phyloP scores from a whole-genome alignment of 768 basidiomycete species.

The Astraeus odoratus region DNA sequence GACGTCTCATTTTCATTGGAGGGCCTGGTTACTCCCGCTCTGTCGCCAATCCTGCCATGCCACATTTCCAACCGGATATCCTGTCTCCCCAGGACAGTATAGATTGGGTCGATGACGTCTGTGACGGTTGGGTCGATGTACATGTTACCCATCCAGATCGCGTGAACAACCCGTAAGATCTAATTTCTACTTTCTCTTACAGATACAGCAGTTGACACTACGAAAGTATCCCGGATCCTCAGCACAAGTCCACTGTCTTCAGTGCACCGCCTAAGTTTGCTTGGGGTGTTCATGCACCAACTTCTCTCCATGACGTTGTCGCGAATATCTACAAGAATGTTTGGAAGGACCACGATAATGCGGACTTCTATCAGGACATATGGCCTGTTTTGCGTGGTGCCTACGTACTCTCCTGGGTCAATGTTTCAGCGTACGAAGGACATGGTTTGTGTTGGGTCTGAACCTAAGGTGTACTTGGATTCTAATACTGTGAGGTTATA shows the following conservation, averaged over 20 bases:
- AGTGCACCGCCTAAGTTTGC: constrained; percentile 27
- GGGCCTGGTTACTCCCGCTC: constrained; percentile 20
- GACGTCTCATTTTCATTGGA: constrained; percentile 26
- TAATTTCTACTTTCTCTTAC: neutral
- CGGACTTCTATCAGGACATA: constrained; percentile 25
- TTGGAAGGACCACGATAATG: constrained; percentile 7
- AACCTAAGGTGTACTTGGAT: neutral
- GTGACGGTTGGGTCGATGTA: constrained; percentile 27
- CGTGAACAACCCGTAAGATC: neutral
- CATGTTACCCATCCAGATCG: constrained; percentile 8
- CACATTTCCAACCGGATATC: constrained; percentile 18
- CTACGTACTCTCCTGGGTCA: constrained; percentile 25
- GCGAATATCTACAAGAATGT: constrained; percentile 22
- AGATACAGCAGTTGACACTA: neutral
- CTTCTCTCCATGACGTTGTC: constrained; percentile 26
- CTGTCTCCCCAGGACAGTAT: constrained; percentile 24
- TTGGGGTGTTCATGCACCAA: constrained; percentile 22
- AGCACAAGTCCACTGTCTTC: constrained; percentile 18
- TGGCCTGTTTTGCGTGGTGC: constrained; percentile 22
- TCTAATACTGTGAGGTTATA: constrained; percentile 1
- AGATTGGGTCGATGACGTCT: constrained; percentile 30
- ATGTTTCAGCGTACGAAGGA: constrained; percentile 23
- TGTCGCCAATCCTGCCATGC: constrained; percentile 8
- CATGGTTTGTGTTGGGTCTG: constrained; percentile 19
- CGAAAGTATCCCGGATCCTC: neutral